Evolutionary conservation across 73 alveolate genomes (phyloP).

Genomic region (Paraurostyla sp.): DNA sequence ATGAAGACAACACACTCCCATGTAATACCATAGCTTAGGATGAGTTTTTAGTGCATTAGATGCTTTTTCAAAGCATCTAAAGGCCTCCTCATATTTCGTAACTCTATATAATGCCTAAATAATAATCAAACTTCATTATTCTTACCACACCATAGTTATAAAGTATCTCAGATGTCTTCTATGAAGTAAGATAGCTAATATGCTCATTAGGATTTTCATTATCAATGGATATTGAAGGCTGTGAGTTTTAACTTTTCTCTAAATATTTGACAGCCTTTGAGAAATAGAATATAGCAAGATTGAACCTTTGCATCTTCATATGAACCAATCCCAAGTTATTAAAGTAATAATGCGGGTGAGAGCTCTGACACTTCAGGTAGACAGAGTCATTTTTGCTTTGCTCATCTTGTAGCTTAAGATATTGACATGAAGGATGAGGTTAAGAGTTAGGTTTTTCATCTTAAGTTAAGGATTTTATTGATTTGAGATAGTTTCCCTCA

Average conservation of each 20-base stretch:
- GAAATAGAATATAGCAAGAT: constrained; percentile 61
- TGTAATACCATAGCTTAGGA: constrained; percentile 65
- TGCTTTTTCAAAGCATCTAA: constrained; percentile 69
- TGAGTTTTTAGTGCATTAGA: constrained; percentile 20
- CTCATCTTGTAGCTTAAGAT: constrained; percentile 24
- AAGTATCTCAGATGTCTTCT: constrained; percentile 64
- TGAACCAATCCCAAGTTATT: constrained; percentile 69
- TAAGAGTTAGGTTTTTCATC: constrained; percentile 40
- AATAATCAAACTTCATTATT: background rate
- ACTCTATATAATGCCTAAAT: constrained; percentile 59
- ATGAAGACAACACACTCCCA: constrained; percentile 38
- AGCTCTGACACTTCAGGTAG: constrained; percentile 49
- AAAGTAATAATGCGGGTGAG: constrained; percentile 67
- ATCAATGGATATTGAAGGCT: background rate
- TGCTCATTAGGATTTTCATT: constrained; percentile 58
- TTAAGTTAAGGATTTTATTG: background rate
- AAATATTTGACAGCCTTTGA: constrained; percentile 73
- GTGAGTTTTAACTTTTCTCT: constrained; percentile 52
- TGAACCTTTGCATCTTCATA: constrained; percentile 56
- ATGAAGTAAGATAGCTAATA: constrained; percentile 45
- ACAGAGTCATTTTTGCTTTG: constrained; percentile 45
- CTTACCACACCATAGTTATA: constrained; percentile 68
- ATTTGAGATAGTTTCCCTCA: constrained; percentile 34
- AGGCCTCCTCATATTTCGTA: constrained; percentile 41
- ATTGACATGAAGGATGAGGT: constrained; percentile 52